Base-by-base conservation (phyloP, 108 stramenopile genomes). In the Pseudonitzschia multistriata region DNA sequence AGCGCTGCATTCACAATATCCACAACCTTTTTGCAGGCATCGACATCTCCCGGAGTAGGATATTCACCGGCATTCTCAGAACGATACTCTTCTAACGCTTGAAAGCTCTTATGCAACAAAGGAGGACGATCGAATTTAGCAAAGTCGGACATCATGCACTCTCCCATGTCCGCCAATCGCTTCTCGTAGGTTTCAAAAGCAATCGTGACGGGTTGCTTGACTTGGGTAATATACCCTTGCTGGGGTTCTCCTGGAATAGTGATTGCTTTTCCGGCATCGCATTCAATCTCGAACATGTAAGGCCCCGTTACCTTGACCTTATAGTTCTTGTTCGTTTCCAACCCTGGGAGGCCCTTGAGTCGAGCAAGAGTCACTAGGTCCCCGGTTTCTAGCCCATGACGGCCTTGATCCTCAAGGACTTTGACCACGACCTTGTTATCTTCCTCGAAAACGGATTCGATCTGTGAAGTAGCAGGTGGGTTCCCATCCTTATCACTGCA, bases 61-160 rank as follows among this genome's bases (percentile, higher is more conserved):
- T 88, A 82, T 37, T 80, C 82, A 61, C 82, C 84, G 0, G 82
- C 91, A 53, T 83, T 72, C 47, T 79, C 53, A 17, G 62, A 72
- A 37, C 79, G 78, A 45, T 78, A 88, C 37, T 79, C 68, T 28
- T 83, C 83, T 71, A 99, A 72, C 22, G 90, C 96, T 48, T 85
- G 76, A 72, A 95, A 98, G 59, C 82, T 91, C 56, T 82, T 71
- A 73, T 98, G 97, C 30, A 97, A 71, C 52, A 97, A 74, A 15
- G 82, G 84, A 30, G 96, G 95, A 28, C 96, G 92, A 69, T 94
- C 97, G 74, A 96, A 93, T 79, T 99, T 99, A 59, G 96, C 98
- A 83, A 97, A 97, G 79, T 99, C 98, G n/a, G 91, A 89, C 80
- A 95, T 79, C 91, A 96, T 89, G 71, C 96, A 75, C 49, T 93